phyloP scores from a whole-genome alignment of 2,329 filamentous ascomycete genomes.

The Fusarium sp. region DNA sequence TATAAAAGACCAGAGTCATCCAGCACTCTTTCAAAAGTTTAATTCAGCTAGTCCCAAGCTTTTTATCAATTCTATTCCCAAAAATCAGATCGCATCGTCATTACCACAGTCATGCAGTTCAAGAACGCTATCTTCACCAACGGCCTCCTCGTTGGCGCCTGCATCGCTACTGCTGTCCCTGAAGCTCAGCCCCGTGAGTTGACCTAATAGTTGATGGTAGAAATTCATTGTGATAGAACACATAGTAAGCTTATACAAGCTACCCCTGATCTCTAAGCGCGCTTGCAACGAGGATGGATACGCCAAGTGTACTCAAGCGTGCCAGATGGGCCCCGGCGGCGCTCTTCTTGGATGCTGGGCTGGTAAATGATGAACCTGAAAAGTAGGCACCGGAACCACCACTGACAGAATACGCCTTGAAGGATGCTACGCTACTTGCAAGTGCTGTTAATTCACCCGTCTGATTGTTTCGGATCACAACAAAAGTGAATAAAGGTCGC shows the following conservation, averaged over 20 bases:
- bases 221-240: background rate
- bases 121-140: background rate
- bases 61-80: too few relatives aligned
- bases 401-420: background rate
- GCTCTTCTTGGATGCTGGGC: background rate
- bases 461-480: too few relatives aligned
- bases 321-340: background rate
- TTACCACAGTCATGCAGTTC: background rate
- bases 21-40: background rate
- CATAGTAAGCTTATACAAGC: background rate
- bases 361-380: background rate
- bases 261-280: background rate
- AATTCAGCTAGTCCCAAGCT: background rate
- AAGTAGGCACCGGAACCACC: rapidly evolving
- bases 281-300: background rate
- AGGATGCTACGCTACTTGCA: background rate
- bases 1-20: background rate
- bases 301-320: background rate
- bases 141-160: background rate
- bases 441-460: background rate
- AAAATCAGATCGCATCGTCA: too few relatives aligned
- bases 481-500: background rate
- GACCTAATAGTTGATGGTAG: background rate
- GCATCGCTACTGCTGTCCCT: background rate
- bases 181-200: background rate